Conservation (phyloP, 2,329 filamentous ascomycete species). For the Ambrosiella cleistominuta region DNA sequence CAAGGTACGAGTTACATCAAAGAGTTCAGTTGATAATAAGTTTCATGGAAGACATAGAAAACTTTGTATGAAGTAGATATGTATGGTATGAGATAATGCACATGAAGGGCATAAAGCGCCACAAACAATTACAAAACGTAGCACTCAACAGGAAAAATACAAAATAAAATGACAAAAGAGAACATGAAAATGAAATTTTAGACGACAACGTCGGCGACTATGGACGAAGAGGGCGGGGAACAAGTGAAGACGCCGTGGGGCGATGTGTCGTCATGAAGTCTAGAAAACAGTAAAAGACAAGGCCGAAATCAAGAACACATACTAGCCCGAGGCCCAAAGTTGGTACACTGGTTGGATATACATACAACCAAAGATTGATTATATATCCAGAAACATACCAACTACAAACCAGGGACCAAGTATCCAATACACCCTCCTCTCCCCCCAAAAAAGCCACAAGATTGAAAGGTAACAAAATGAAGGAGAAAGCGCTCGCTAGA, state of each 20-base stretch:
- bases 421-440: too few relatives aligned
- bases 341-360: too few relatives aligned
- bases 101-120: not conserved
- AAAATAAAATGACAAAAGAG: not conserved
- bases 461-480: not conserved
- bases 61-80: too few relatives aligned
- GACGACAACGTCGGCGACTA: not conserved
- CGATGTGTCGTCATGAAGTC: not conserved
- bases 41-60: too few relatives aligned
- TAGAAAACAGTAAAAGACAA: constrained; percentile 4
- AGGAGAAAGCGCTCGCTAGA: not conserved
- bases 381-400: too few relatives aligned
- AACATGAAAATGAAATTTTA: not conserved
- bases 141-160: not conserved
- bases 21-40: too few relatives aligned
- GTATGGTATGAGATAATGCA: not conserved
- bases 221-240: not conserved
- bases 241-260: not conserved
- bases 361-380: too few relatives aligned
- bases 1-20: too few relatives aligned
- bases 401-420: too few relatives aligned
- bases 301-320: not conserved
- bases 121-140: not conserved
- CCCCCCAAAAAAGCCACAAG: constrained; percentile 1
- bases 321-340: too few relatives aligned